A percentile compares a stretch with the other conserved stretches of the same genome.
Conservation (phyloP, 1,284 basidiomycete species). For the Neolentinus lepideus region DNA sequence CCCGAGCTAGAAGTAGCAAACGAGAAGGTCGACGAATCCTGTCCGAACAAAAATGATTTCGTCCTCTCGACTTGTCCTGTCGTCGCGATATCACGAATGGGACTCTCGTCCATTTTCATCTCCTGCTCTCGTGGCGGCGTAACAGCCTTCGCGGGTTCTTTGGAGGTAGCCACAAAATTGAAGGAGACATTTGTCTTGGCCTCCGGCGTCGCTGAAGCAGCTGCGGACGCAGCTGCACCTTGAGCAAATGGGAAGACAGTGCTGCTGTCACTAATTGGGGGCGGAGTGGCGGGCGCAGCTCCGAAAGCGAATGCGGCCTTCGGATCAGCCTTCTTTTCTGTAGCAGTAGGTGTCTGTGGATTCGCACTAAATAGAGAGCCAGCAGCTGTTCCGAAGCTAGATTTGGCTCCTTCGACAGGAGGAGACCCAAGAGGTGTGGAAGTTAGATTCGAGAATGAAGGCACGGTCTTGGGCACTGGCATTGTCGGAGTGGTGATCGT, state of each 20-base stretch:
- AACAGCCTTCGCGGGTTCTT: conserved; percentile 24
- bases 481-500: not conserved
- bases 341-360: not conserved
- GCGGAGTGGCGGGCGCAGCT: conserved; percentile 13
- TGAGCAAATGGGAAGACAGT: conserved; percentile 7
- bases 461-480: conserved; percentile 8
- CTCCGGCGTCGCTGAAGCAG: conserved; percentile 5
- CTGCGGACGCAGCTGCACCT: conserved; percentile 13
- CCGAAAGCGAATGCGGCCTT: conserved; percentile 14
- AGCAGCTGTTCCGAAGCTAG: conserved; percentile 7
- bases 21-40: conserved; percentile 6
- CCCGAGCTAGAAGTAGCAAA: conserved; percentile 3
- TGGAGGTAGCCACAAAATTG: conserved; percentile 17
- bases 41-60: conserved; percentile 6
- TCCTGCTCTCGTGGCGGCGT: conserved; percentile 58
- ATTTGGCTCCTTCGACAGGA: conserved; percentile 10
- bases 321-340: conserved; percentile 3
- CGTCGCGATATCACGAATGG: conserved; percentile 37
- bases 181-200: conserved; percentile 22
- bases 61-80: not conserved
- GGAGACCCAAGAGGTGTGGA: conserved; percentile 8
- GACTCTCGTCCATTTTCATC: conserved; percentile 66
- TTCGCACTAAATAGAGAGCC: conserved; percentile 5
- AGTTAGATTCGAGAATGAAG: conserved; percentile 19
- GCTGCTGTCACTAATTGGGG: conserved; percentile 8